Evolutionary conservation across 495 filamentous ascomycete genomes (phyloP).

Genomic region (Trypethelium eluteriae): DNA sequence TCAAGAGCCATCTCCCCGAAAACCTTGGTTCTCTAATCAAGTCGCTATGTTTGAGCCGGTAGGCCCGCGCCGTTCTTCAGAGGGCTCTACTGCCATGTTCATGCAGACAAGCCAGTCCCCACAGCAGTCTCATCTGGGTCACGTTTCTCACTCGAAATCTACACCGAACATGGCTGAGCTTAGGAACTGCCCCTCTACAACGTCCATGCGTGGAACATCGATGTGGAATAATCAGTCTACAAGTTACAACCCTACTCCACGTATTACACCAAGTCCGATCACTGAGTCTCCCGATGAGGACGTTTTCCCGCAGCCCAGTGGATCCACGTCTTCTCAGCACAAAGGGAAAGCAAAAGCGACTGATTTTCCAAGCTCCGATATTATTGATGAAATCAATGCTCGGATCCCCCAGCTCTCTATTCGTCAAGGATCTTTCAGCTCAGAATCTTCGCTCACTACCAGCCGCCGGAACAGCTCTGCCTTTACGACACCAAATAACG

Average conservation of each 20-base stretch:
- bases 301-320: neutral
- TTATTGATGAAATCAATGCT: conserved; percentile 9
- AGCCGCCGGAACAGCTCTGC: neutral
- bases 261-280: conserved; percentile 8
- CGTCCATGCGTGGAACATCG: neutral
- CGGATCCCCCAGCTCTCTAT: neutral
- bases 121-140: neutral
- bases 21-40: neutral
- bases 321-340: neutral
- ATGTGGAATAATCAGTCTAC: neutral
- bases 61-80: neutral
- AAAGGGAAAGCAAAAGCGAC: neutral
- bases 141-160: neutral
- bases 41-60: neutral
- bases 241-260: neutral
- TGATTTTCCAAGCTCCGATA: conserved; percentile 1
- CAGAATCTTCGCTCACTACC: neutral
- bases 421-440: neutral
- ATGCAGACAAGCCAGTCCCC: neutral
- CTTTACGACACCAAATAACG: neutral
- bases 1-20: neutral
- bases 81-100: neutral
- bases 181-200: neutral
- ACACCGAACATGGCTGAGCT: conserved; percentile 2
- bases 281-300: conserved; percentile 4